Evolutionary conservation across 2,329 filamentous ascomycete species (phyloP).

Genomic region (Proliferodiscus dingleyae): DNA sequence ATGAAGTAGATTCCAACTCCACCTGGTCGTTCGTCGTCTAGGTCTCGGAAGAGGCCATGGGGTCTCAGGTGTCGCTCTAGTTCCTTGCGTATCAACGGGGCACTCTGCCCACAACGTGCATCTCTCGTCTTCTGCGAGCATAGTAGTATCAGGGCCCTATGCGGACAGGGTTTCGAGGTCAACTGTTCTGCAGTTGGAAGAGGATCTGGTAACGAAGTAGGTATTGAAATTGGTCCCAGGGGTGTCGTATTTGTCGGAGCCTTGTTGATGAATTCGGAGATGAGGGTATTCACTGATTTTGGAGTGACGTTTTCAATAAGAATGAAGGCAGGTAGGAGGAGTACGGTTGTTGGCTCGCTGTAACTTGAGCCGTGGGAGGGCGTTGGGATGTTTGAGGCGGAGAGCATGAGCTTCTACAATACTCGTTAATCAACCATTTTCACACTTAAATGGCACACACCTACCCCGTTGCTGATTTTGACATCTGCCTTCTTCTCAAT

Average conservation of each 20-base stretch:
- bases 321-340: conserved; percentile 81
- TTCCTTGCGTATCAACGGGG: conserved; percentile 81
- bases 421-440: conserved; percentile 4
- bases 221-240: conserved; percentile 56
- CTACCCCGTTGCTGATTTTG: conserved; percentile 63
- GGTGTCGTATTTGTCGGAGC: conserved; percentile 67
- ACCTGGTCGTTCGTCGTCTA: conserved; percentile 82
- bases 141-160: conserved; percentile 82
- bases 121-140: conserved; percentile 95
- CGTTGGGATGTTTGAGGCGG: conserved; percentile 84
- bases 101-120: conserved; percentile 88
- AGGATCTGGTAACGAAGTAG: conserved; percentile 30
- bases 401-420: conserved; percentile 77
- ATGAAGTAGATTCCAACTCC: conserved; percentile 97
- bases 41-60: conserved; percentile 77
- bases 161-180: conserved; percentile 64
- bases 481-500: conserved; percentile 50
- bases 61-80: conserved; percentile 84
- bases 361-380: conserved; percentile 62
- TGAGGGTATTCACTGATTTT: conserved; percentile 63
- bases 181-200: conserved; percentile 37
- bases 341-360: conserved; percentile 67
- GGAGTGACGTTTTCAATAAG: conserved; percentile 81
- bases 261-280: conserved; percentile 63
- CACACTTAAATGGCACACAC: conserved; percentile 27